Evolutionary conservation across 306 rosid genomes (phyloP).

Genomic region (Hippophae tibetana): DNA sequence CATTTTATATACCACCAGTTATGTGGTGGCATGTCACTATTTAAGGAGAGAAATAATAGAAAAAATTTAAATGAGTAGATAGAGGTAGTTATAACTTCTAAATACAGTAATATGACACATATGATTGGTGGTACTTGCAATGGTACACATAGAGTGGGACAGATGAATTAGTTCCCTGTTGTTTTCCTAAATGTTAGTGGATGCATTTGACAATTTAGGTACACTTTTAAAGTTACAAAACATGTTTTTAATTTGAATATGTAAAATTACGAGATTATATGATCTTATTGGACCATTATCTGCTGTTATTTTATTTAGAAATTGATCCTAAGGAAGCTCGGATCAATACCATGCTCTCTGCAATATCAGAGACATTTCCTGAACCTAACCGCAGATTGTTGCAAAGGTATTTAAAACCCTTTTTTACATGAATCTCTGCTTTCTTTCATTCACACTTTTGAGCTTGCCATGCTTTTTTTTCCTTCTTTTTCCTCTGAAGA

Average conservation of each 20-base stretch:
- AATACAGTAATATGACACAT: too few relatives aligned
- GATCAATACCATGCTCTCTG: constrained; percentile 74
- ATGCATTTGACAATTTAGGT: too few relatives aligned
- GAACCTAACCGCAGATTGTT: constrained; percentile 94
- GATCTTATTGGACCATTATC: constrained; percentile 9
- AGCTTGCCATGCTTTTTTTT: neutral
- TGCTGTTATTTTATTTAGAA: constrained; percentile 42
- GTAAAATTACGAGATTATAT: neutral
- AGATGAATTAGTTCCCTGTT: too few relatives aligned
- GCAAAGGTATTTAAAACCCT: constrained; percentile 49
- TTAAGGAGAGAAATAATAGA: neutral
- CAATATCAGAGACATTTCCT: constrained; percentile 87
- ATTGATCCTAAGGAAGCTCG: constrained; percentile 86
- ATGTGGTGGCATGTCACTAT: neutral
- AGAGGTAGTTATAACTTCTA: too few relatives aligned
- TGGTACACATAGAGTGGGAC: too few relatives aligned
- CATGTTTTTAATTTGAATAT: neutral
- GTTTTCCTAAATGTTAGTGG: too few relatives aligned
- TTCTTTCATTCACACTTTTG: neutral
- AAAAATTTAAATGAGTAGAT: neutral
- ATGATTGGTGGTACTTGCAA: too few relatives aligned
- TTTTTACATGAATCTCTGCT: constrained; percentile 3
- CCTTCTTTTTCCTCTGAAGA: neutral
- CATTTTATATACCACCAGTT: too few relatives aligned
- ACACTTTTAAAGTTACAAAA: neutral